A percentile compares a stretch with the other conserved stretches of the same genome.
Evolutionary conservation across 331 rosid species (phyloP).

Genomic region (Saraca asoca): DNA sequence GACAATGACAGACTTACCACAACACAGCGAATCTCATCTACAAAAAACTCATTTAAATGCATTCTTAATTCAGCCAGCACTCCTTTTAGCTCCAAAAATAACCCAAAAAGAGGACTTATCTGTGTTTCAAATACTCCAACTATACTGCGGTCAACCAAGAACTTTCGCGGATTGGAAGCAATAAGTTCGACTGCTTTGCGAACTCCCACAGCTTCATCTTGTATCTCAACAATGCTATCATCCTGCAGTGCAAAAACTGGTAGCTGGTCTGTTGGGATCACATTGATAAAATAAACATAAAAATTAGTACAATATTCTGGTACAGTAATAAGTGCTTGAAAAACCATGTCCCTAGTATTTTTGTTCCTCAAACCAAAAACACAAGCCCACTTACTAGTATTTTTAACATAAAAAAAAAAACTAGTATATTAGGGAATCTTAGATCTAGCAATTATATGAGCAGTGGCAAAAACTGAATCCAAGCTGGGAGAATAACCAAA

Average conservation of each 20-base stretch:
- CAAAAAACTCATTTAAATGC: neutral
- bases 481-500: too few species aligned
- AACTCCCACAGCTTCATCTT: slow-evolving; percentile 55
- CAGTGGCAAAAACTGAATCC: too few species aligned
- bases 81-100: slow-evolving; percentile 2
- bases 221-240: slow-evolving; percentile 60
- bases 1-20: too few species aligned
- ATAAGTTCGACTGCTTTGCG: slow-evolving; percentile 59
- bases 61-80: neutral
- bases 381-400: too few species aligned
- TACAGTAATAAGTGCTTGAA: neutral
- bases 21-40: slow-evolving; percentile 3
- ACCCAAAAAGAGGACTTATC: slow-evolving; percentile 30
- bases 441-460: too few species aligned
- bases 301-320: slow-evolving; percentile 21
- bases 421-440: too few species aligned
- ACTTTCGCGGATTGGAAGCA: slow-evolving; percentile 52
- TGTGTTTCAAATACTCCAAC: slow-evolving; percentile 61
- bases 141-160: slow-evolving; percentile 64
- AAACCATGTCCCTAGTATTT: neutral
- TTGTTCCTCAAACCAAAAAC: slow-evolving; percentile 8
- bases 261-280: slow-evolving; percentile 46
- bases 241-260: slow-evolving; percentile 56
- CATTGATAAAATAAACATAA: too few species aligned
- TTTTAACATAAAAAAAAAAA: too few species aligned